Base-by-base conservation (phyloP, 1,284 basidiomycete species). In the Malassezia dermatis region DNA sequence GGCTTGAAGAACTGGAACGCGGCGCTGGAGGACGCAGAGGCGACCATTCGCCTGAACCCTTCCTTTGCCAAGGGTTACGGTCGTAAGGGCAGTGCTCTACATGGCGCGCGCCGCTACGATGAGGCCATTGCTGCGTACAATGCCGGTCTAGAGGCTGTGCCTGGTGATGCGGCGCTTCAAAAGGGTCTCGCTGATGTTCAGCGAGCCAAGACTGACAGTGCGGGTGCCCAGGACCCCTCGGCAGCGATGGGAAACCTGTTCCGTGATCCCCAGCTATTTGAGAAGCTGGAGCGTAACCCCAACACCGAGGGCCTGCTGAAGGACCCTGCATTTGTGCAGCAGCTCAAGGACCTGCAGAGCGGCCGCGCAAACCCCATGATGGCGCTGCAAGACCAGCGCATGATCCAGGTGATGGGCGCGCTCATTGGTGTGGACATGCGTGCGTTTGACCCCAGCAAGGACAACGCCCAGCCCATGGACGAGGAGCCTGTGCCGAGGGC, bases 391-490 rank as follows among this genome's bases (percentile, higher is more conserved):
- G 90, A 96, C 76, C 84, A 90, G 32, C 82, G 91, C 57, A 93
- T 94, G 88, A 87, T 95, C 62, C 75, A 76, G 67, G 89, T 90
- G 19, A 80, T 95, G 58, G 91, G 91, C 60, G 91, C 84, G 10
- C 80, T 89, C 58, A 90, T 95, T 86, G 89, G 89, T 45, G 82
- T 96, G 64, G 89, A 96, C 76, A 82, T 96, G 75, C 84, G 88
- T 75, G 89, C 86, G 48, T 88, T 88, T 76, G 80, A 83, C 56
- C 84, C 86, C 24, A 69, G 81, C 53, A 60, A 65, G 31, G 48
- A 52, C 41, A 54, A 59, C 19, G 52, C 62, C 4, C 63, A 66
- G 15, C 64, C 67, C 24, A 68, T 68, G n/a, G 58, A 70, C 42
- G 58, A 59, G 69, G 76, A 51, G 70, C 65, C 67, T 23, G 48